Conservation (phyloP, 2,329 filamentous ascomycete species). For the Rhynchosporium secalis region DNA sequence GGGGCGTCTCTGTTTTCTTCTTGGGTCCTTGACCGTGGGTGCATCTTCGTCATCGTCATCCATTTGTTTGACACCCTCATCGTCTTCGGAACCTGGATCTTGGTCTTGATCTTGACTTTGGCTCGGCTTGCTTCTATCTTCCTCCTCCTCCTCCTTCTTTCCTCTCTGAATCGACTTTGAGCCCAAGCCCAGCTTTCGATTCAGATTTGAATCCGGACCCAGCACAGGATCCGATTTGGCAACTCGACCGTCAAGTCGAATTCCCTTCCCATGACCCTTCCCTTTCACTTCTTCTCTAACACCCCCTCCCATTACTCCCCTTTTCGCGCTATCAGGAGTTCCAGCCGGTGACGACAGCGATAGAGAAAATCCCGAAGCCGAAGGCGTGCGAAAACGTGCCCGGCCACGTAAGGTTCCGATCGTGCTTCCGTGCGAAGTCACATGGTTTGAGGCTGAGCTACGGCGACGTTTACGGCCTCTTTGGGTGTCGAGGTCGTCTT, state of each 20-base stretch:
- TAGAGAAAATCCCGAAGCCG: conserved; percentile 12
- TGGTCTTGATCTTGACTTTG: conserved; percentile 22
- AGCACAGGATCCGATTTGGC: too few species aligned
- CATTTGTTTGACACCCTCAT: conserved; percentile 28
- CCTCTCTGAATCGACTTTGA: not conserved
- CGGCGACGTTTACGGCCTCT: conserved; percentile 38
- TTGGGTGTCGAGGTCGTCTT: conserved; percentile 25
- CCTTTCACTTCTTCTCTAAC: not conserved
- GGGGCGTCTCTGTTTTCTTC: too few species aligned
- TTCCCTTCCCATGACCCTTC: conserved; percentile 13
- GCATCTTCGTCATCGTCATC: conserved; percentile 29
- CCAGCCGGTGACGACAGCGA: not conserved
- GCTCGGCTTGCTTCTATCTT: conserved; percentile 29
- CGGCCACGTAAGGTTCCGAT: conserved; percentile 32
- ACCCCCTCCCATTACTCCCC: not conserved
- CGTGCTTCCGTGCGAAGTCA: conserved; percentile 27
- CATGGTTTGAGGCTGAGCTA: conserved; percentile 20
- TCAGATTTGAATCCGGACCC: not conserved
- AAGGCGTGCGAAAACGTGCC: conserved; percentile 32
- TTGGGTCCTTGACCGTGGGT: not conserved
- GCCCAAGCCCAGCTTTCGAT: not conserved
- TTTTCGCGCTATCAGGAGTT: not conserved
- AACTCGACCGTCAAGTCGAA: too few species aligned
- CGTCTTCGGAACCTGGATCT: not conserved
- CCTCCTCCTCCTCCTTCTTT: not conserved